Evolutionary conservation across 2,329 filamentous ascomycete species (phyloP), one percentile per base, ranked within the genome.

Genomic region (Xylariaceae sp.): DNA sequence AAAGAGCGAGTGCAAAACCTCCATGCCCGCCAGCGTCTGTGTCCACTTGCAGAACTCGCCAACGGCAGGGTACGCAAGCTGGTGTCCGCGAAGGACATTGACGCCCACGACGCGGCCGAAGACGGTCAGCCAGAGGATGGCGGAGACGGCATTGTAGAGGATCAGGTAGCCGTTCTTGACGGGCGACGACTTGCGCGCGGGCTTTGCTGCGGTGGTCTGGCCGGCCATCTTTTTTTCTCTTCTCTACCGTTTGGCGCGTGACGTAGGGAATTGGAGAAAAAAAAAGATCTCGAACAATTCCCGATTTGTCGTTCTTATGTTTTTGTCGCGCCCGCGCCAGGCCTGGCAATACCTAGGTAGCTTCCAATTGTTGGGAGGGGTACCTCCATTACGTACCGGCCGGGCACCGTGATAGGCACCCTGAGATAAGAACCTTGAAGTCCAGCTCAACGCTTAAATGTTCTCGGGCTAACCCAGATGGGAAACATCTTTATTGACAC

Each of bases 1-100:
- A 39, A 89, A 74, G 0, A 89, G 73, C 53, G 90, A 88, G 77
- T 97, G 93, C 62, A 92, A 70, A 51, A 97, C 83, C 77, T 99
- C 94, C 72, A 97, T 78, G 50, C 85, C 75, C 0, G 94, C 94
- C 56, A 90, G 74, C 2, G 89, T 94, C 80, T 99, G 94, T 58
- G 89, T 92, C 83, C 85, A 86, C 69, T 88, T 87, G 51, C 85
- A 85, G 73, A 87, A 92, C 55, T 83, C 76, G 65, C 88, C 88
- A 7, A 86, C 80, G 49, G 78, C 81, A 4, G 78, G 72, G 69
- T 86, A 88, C 52, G 89, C 85, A 56, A 80, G 77, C 13, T 77
- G 75, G 56, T 85, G 82, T 7, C 84, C 82, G n/a, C 77, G 73
- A 23, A 79, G 67, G 18, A 80, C 71, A 18, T 88, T 80, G 57